phyloP scores from a whole-genome alignment of 2,329 filamentous ascomycete species.

The Sordariomycetes sp. region DNA sequence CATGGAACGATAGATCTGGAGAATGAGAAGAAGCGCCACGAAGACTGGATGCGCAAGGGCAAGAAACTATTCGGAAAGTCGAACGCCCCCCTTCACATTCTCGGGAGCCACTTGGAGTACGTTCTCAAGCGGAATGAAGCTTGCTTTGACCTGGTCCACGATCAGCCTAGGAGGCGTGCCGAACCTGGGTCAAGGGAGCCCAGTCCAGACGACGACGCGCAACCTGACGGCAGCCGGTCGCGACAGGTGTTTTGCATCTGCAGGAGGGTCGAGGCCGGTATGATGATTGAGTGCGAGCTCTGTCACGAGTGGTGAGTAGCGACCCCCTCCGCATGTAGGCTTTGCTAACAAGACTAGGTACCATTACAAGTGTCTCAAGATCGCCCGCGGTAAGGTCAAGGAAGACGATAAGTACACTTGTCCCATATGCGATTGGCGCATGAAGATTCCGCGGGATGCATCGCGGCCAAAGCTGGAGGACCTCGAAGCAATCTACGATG shows the following conservation, averaged over 20 bases:
- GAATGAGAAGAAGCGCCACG: constrained; percentile 86
- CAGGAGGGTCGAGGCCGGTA: constrained; percentile 82
- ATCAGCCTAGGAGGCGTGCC: constrained; percentile 81
- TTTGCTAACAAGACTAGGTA: constrained; percentile 53
- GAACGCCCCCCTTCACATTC: constrained; percentile 90
- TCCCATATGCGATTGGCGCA: constrained; percentile 93
- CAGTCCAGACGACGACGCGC: constrained; percentile 41
- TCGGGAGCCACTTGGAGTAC: constrained; percentile 89
- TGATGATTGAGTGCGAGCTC: constrained; percentile 99
- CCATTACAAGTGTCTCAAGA: constrained; percentile 96
- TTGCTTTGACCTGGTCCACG: constrained; percentile 79
- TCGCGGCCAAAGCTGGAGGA: constrained; percentile 93
- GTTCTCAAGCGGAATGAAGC: constrained; percentile 82
- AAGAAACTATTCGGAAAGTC: constrained; percentile 98
- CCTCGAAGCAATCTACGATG: constrained; percentile 72
- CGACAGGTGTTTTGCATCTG: constrained; percentile 95
- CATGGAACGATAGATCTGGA: constrained; percentile 86
- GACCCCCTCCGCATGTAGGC: background rate
- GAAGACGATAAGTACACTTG: constrained; percentile 98
- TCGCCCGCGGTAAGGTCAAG: constrained; percentile 94
- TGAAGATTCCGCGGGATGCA: constrained; percentile 93
- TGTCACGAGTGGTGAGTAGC: constrained; percentile 85
- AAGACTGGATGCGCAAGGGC: constrained; percentile 98
- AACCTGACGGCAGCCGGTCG: constrained; percentile 51
- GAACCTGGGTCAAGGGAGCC: constrained; percentile 86